A percentile compares a stretch with the other conserved stretches of the same genome.
Conservation (phyloP, 352 stramenopile species). For the Phytophthora parvispora region DNA sequence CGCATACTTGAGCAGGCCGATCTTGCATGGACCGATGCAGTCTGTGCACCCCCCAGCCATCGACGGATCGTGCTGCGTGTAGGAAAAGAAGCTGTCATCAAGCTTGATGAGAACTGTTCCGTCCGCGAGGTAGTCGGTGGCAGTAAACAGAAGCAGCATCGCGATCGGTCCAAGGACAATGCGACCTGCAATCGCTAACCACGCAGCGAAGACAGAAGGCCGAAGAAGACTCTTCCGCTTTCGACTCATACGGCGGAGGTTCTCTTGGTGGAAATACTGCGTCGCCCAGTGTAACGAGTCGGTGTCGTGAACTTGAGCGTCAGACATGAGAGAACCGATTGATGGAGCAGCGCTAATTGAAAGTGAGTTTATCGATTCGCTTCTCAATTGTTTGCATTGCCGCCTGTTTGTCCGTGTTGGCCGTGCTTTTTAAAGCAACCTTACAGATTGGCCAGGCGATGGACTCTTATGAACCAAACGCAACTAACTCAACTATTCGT, state of each 20-base stretch:
- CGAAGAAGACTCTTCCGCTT: neutral
- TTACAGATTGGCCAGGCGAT: too few species aligned
- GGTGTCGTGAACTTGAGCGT: neutral
- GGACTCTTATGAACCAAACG: too few species aligned
- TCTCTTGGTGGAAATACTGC: neutral
- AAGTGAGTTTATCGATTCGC: neutral
- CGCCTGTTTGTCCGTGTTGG: too few species aligned
- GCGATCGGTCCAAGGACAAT: conserved; percentile 16
- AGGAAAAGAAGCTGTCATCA: conserved; percentile 27
- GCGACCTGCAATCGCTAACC: conserved; percentile 13
- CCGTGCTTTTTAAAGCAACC: too few species aligned
- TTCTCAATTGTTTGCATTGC: too few species aligned
- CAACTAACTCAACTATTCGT: too few species aligned
- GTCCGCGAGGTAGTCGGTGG: conserved; percentile 10
- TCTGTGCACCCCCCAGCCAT: conserved; percentile 19
- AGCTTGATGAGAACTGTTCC: conserved; percentile 16
- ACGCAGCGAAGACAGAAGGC: conserved; percentile 7
- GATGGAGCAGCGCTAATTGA: too few species aligned
- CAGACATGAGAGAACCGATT: too few species aligned
- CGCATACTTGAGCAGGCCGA: conserved; percentile 14
- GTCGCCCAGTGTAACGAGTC: neutral
- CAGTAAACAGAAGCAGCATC: conserved; percentile 1
- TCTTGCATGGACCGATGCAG: conserved; percentile 20
- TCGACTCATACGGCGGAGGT: neutral
- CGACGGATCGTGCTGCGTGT: conserved; percentile 15